Base-by-base conservation (phyloP, 768 basidiomycete genomes). In the Auricularia sp. region DNA sequence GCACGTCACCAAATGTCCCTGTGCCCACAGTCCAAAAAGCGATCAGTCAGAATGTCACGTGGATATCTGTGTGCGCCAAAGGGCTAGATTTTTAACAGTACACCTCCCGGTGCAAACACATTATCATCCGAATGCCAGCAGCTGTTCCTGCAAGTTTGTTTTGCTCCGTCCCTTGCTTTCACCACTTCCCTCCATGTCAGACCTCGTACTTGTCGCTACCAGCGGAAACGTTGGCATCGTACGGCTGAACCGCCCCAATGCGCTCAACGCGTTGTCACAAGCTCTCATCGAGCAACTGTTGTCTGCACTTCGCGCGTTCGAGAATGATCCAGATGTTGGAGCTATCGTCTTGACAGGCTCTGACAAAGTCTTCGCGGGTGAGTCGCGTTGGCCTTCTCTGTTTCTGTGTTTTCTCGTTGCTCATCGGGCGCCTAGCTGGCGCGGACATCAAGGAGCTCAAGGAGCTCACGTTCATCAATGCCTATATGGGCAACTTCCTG, bases 381-480 rank as follows among this genome's bases (percentile, higher is more conserved):
- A 66, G 87, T 77, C 7, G 37, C 21, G 68, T 54, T 37, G 42
- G 21, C 56, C 51, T 47, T 69, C 42, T 51, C 3, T 29, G 36
- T n/a, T 24, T 10, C 4, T 16, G 34, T 24, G 21, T 3, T 29
- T 29, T 29, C 29, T 29, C 29, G 29, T 29, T 29, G 29, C 29
- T 29, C 29, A 29, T 29, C 29, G 1, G 29, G 29, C 29, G 29
- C 69, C 18, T 64, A 94, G 94, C 94, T 70, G 94, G 96, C 2
- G 96, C 96, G 24, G 96, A 99, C 76, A 98, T 99, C 77, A 98
- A 97, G 78, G 94, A 98, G 77, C 98, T 98, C 96, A 94, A 94
- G 76, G 92, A 95, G 77, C 94, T 94, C 77, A 33, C 71, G 94
- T 92, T 87, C 72, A 79, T 89, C n/a, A 91, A 95, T 65, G 93